A percentile compares a stretch with the other conserved stretches of the same genome.
These are phyloP conservation scores for Teunomyces kruisii DNA, from an alignment of 805 yeast species.

Conservation along the genomic window DNA sequence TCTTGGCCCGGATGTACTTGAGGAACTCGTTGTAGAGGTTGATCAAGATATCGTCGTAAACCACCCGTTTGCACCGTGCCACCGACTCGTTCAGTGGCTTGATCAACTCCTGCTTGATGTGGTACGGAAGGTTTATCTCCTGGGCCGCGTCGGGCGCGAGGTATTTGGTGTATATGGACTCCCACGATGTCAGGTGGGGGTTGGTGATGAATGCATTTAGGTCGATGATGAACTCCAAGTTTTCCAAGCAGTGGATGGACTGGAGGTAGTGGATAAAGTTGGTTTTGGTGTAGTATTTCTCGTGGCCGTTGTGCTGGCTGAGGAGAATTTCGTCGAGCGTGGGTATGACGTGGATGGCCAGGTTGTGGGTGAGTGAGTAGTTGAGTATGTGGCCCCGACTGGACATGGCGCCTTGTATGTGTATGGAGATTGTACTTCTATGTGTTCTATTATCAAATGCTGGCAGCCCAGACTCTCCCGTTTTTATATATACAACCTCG, in stretches of 20 bases:
- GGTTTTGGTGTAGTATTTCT: conserved; percentile 12
- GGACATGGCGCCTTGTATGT: neutral
- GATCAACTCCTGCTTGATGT: conserved; percentile 19
- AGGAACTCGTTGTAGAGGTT: conserved; percentile 33
- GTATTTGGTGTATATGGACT: conserved; percentile 23
- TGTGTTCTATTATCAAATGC: too few species aligned
- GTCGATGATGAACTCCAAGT: conserved; percentile 32
- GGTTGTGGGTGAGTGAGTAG: conserved; percentile 8
- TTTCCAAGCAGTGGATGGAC: conserved; percentile 36
- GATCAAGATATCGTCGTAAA: conserved; percentile 30
- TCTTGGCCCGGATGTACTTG: conserved; percentile 15
- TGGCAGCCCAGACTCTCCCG: too few species aligned
- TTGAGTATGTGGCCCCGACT: conserved; percentile 5
- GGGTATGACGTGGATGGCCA: conserved; percentile 14
- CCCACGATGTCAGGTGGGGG: conserved; percentile 24
- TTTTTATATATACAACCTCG: too few species aligned
- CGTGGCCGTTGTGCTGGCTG: conserved; percentile 2
- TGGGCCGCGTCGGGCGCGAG: conserved; percentile 26
- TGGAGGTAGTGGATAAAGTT: conserved; percentile 27
- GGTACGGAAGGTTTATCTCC: conserved; percentile 35
- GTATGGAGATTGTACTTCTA: neutral
- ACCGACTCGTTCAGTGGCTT: conserved; percentile 18
- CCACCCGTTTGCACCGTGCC: conserved; percentile 14
- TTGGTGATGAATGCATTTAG: conserved; percentile 16
- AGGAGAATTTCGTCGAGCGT: conserved; percentile 20